Conservation (phyloP, 345 rosid species). For the Syzygium jambos region DNA sequence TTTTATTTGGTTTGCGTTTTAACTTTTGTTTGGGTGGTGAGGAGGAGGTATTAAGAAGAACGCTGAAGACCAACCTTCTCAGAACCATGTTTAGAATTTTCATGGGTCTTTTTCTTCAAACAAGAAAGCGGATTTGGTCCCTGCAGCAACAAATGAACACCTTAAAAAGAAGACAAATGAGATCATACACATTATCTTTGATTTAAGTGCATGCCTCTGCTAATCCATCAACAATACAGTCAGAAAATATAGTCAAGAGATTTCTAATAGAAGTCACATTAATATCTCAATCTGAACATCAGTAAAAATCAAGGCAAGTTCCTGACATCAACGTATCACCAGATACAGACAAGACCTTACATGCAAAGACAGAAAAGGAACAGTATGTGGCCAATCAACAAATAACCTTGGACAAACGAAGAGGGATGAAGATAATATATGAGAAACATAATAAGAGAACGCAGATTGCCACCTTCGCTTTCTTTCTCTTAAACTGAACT, state of each 20-base stretch:
- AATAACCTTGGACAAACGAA: neutral
- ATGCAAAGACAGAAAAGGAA: neutral
- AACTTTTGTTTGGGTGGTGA: neutral
- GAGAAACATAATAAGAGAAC: neutral
- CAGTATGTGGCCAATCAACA: neutral
- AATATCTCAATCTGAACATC: neutral
- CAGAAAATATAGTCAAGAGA: neutral
- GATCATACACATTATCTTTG: neutral
- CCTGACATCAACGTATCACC: neutral
- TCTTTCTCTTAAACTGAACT: conserved; percentile 75
- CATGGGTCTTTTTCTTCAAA: conserved; percentile 50
- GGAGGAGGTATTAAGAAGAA: neutral
- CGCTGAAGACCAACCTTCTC: conserved; percentile 25
- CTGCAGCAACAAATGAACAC: conserved; percentile 22
- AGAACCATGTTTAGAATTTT: conserved; percentile 17
- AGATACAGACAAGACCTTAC: neutral
- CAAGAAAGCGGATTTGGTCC: conserved; percentile 87
- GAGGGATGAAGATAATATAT: neutral
- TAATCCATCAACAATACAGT: neutral
- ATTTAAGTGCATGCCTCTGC: neutral
- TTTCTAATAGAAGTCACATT: neutral
- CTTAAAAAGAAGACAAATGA: neutral
- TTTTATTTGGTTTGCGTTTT: neutral
- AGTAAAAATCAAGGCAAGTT: neutral
- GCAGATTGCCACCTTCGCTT: conserved; percentile 46